These are phyloP conservation scores for Ilyonectria sp. DNA, from an alignment of 2,329 filamentous ascomycete genomes.

Conservation along the genomic window DNA sequence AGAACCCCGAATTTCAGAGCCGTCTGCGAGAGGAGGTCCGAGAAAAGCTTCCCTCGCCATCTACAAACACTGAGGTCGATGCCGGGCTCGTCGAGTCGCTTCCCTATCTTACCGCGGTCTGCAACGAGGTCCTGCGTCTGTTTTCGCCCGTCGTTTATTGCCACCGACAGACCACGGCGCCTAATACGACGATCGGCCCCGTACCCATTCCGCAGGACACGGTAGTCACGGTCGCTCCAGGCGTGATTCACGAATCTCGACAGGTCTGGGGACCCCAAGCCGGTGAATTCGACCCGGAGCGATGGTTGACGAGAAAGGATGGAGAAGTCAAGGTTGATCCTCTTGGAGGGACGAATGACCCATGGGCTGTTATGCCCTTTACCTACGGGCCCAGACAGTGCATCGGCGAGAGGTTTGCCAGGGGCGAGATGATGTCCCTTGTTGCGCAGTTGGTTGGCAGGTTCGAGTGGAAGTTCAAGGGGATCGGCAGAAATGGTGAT, in stretches of 20 bases:
- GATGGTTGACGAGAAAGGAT: constrained; percentile 19
- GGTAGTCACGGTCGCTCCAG: constrained; percentile 20
- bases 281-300: constrained; percentile 16
- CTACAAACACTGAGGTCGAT: constrained; percentile 1
- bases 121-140: constrained; percentile 24
- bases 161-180: constrained; percentile 19
- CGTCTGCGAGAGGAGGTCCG: constrained; percentile 22
- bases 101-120: constrained; percentile 21
- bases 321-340: constrained; percentile 31
- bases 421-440: constrained; percentile 24
- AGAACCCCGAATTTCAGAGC: constrained; percentile 18
- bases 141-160: constrained; percentile 23
- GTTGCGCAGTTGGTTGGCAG: constrained; percentile 25
- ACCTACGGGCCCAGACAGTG: constrained; percentile 24
- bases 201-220: constrained; percentile 14
- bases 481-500: constrained; percentile 28
- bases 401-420: constrained; percentile 25
- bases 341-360: constrained; percentile 30
- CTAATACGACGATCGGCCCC: constrained; percentile 16
- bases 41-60: constrained; percentile 20
- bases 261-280: constrained; percentile 20
- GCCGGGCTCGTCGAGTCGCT: constrained; percentile 27
- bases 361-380: constrained; percentile 27
- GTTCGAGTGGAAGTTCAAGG: constrained; percentile 36
- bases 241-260: constrained; percentile 19